These are phyloP conservation scores for Penicillium sp. DNA, from an alignment of 2,329 filamentous ascomycete species.

Conservation along the genomic window DNA sequence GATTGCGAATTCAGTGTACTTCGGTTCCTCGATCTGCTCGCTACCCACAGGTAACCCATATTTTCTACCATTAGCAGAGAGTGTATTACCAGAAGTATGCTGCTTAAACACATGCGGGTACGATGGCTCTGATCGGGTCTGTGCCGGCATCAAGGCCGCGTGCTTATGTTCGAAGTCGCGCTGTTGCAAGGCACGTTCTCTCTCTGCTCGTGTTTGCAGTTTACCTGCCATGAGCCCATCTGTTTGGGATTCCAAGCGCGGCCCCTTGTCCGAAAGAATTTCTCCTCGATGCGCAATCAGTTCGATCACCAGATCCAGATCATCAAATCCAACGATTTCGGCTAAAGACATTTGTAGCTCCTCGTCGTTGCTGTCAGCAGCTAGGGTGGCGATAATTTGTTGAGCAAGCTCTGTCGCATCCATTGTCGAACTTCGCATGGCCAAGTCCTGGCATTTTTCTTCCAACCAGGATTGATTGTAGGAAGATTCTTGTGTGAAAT, in stretches of 20 bases:
- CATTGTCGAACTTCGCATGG: conserved; percentile 64
- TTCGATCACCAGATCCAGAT: conserved; percentile 89
- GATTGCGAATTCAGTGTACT: conserved; percentile 86
- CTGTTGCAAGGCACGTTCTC: conserved; percentile 72
- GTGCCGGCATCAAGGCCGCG: conserved; percentile 66
- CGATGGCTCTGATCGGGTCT: conserved; percentile 66
- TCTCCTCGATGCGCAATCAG: conserved; percentile 75
- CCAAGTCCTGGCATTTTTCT: conserved; percentile 65
- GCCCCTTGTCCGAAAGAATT: conserved; percentile 52
- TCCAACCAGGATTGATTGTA: conserved; percentile 70
- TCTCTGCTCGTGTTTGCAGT: conserved; percentile 72
- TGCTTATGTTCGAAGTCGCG: conserved; percentile 83
- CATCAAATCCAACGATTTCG: conserved; percentile 88
- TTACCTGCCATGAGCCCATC: conserved; percentile 51
- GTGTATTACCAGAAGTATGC: conserved; percentile 79
- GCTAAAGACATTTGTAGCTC: conserved; percentile 88
- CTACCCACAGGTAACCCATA: conserved; percentile 79
- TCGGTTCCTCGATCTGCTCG: conserved; percentile 66
- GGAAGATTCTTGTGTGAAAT: conserved; percentile 29
- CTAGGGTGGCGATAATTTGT: conserved; percentile 73
- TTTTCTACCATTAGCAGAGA: conserved; percentile 75
- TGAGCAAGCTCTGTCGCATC: conserved; percentile 69
- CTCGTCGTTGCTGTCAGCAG: conserved; percentile 70
- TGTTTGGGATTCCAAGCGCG: conserved; percentile 36
- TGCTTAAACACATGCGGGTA: conserved; percentile 93